Evolutionary conservation across 2,329 filamentous ascomycete species (phyloP).

Genomic region (Alternaria tenuissima): DNA sequence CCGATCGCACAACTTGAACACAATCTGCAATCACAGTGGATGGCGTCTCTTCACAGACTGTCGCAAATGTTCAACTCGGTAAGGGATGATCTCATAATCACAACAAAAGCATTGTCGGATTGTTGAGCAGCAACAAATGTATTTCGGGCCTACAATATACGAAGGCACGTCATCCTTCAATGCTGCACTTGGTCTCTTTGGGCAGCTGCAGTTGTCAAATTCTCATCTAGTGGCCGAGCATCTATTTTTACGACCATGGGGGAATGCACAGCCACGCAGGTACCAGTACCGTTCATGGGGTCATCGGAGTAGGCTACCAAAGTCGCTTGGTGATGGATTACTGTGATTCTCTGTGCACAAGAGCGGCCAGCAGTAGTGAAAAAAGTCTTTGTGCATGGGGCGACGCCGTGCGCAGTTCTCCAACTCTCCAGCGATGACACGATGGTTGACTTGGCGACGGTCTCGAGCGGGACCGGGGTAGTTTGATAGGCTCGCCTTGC

Average conservation of each 20-base stretch:
- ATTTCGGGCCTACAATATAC: not conserved
- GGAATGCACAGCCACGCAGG: conserved; percentile 13
- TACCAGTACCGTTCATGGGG: conserved; percentile 2
- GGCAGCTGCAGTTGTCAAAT: conserved; percentile 6
- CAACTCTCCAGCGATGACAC: not conserved
- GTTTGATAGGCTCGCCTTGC: conserved; percentile 26
- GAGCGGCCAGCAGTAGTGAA: not conserved
- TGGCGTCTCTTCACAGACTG: not conserved
- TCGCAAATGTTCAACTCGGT: not conserved
- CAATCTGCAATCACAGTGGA: not conserved
- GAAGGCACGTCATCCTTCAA: conserved; percentile 5
- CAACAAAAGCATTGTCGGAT: not conserved
- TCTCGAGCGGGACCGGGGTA: conserved; percentile 19
- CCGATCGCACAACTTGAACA: conserved; percentile 2
- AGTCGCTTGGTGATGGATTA: not conserved
- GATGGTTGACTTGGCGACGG: conserved; percentile 6
- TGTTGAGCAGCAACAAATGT: not conserved
- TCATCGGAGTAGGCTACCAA: not conserved
- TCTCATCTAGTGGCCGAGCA: conserved; percentile 9
- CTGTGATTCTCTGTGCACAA: not conserved
- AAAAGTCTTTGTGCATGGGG: conserved; percentile 1
- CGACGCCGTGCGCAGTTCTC: not conserved
- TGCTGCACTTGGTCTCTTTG: conserved; percentile 2
- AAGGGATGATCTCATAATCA: not conserved
- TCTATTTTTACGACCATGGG: conserved; percentile 14